These are phyloP conservation scores for Sporothrix variecibatus DNA, from an alignment of 2,329 filamentous ascomycete species.

Conservation along the genomic window DNA sequence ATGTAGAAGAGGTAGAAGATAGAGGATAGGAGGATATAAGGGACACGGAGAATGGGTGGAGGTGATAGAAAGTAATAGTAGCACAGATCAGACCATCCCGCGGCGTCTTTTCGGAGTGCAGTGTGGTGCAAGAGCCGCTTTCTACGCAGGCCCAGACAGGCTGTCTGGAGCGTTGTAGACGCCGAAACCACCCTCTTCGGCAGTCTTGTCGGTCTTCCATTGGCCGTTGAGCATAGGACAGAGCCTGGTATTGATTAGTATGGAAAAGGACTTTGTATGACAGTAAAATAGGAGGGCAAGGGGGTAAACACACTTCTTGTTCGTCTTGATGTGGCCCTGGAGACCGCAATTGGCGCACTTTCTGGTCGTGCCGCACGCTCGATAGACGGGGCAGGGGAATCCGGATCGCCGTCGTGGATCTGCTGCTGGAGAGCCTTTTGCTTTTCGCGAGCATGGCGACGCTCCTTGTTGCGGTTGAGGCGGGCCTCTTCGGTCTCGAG, in stretches of 20 bases:
- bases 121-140: not conserved
- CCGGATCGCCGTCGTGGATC: slow-evolving; percentile 46
- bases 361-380: slow-evolving; percentile 71
- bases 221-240: slow-evolving; percentile 86
- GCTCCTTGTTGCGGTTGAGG: slow-evolving; percentile 87
- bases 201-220: slow-evolving; percentile 62
- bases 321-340: slow-evolving; percentile 97
- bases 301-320: slow-evolving; percentile 70
- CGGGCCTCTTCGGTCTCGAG: slow-evolving; percentile 69
- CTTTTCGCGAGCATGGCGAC: slow-evolving; percentile 85
- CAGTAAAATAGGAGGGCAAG: slow-evolving; percentile 46
- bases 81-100: too few species aligned
- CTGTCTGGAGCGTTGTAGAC: slow-evolving; percentile 44
- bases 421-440: slow-evolving; percentile 68
- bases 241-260: slow-evolving; percentile 53
- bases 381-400: slow-evolving; percentile 51
- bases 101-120: not conserved
- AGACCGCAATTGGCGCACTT: slow-evolving; percentile 98
- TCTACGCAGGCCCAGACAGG: slow-evolving; percentile 26
- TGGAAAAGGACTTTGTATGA: slow-evolving; percentile 35
- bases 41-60: not conserved
- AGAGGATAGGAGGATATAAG: not conserved
- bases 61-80: too few species aligned
- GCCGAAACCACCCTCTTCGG: slow-evolving; percentile 62
- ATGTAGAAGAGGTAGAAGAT: not conserved